phyloP scores from a whole-genome alignment of 345 rosid genomes.

The Mercurialis annua region DNA sequence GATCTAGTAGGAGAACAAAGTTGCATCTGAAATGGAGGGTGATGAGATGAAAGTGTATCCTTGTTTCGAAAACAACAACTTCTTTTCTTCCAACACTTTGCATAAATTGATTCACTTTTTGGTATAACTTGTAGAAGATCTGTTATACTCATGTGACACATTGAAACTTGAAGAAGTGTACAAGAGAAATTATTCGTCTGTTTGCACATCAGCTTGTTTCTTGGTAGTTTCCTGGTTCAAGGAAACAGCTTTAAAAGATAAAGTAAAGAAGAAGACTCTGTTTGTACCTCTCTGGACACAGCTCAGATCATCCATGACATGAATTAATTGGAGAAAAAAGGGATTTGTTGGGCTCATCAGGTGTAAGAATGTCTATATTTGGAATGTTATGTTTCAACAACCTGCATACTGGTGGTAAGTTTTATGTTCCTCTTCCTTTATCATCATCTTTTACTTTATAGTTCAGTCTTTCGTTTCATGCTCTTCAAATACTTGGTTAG shows the following conservation, averaged over 20 bases:
- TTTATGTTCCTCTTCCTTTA: not conserved
- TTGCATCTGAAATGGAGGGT: not conserved
- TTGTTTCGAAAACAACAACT: not conserved
- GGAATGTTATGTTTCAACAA: slow-evolving; percentile 55
- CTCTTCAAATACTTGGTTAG: too few species aligned
- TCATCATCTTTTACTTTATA: too few species aligned
- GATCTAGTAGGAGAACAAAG: not conserved
- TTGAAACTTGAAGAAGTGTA: not conserved
- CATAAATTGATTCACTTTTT: not conserved
- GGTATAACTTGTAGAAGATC: not conserved
- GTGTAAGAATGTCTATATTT: slow-evolving; percentile 57
- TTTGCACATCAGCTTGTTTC: not conserved
- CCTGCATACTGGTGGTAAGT: slow-evolving; percentile 97
- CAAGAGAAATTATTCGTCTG: not conserved
- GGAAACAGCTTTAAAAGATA: not conserved
- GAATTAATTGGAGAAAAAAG: too few species aligned
- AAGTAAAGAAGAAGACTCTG: too few species aligned
- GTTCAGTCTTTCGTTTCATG: too few species aligned
- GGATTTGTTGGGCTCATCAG: slow-evolving; percentile 71
- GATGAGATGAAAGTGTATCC: not conserved
- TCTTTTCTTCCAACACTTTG: not conserved
- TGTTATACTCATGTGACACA: not conserved
- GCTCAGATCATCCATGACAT: too few species aligned
- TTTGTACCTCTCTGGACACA: too few species aligned
- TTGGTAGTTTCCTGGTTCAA: not conserved